Evolutionary conservation across 2,329 filamentous ascomycete genomes (phyloP).

Genomic region (Epichloe hybrida): DNA sequence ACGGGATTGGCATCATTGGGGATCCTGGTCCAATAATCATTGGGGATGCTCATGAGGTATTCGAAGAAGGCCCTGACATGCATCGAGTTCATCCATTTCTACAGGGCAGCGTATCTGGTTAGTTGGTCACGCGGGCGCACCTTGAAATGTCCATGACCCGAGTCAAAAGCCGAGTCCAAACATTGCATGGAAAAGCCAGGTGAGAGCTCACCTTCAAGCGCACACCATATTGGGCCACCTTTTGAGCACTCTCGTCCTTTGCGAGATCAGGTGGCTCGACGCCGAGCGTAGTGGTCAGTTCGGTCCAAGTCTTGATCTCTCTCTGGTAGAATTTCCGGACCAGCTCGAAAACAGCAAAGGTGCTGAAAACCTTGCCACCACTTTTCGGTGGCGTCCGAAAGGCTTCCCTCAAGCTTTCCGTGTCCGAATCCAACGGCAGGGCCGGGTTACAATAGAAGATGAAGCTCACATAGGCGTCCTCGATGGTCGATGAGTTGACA

Average conservation of each 20-base stretch:
- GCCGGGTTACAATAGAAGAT: conserved; percentile 85
- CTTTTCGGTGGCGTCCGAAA: conserved; percentile 75
- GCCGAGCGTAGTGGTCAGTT: conserved; percentile 73
- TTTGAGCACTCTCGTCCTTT: conserved; percentile 81
- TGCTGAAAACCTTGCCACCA: conserved; percentile 74
- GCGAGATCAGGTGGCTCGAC: conserved; percentile 71
- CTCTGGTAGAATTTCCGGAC: conserved; percentile 66
- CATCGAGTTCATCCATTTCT: conserved; percentile 96
- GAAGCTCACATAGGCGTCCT: conserved; percentile 72
- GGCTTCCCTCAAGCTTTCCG: conserved; percentile 54
- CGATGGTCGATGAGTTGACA: conserved; percentile 58
- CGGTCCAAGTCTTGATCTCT: conserved; percentile 87
- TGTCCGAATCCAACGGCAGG: conserved; percentile 53
- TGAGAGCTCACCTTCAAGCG: conserved; percentile 70
- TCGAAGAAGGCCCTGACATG: conserved; percentile 92
- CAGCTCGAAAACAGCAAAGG: conserved; percentile 62
- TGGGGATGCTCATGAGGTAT: conserved; percentile 64
- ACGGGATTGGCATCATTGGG: conserved; percentile 51
- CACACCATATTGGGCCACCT: conserved; percentile 89
- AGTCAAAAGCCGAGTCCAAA: too few relatives aligned
- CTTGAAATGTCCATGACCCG: too few relatives aligned
- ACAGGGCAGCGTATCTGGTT: conserved; percentile 20
- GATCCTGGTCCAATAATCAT: conserved; percentile 68
- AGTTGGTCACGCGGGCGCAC: not conserved
- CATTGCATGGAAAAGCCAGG: too few relatives aligned